These are phyloP conservation scores for Ogataea wickerhamii DNA, from an alignment of 805 yeast species.

Conservation along the genomic window DNA sequence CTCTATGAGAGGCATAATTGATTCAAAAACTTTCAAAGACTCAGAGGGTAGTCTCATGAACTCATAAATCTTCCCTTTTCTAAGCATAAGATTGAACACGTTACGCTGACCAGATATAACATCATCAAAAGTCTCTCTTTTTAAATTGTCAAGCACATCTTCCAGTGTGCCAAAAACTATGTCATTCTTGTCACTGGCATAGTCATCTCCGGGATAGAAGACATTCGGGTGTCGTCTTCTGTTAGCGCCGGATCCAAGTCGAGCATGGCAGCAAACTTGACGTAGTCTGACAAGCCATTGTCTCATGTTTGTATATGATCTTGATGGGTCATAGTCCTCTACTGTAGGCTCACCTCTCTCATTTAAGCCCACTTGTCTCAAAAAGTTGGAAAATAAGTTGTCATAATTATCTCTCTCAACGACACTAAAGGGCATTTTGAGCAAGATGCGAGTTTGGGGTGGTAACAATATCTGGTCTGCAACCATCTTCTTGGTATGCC, in stretches of 20 bases:
- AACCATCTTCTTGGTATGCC: conserved; percentile 87
- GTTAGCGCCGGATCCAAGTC: conserved; percentile 24
- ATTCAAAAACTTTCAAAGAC: conserved; percentile 48
- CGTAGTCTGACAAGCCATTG: conserved; percentile 68
- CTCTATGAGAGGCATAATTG: conserved; percentile 35
- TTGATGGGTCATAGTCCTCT: conserved; percentile 47
- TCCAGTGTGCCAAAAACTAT: conserved; percentile 49
- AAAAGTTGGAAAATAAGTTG: conserved; percentile 57
- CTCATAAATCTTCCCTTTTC: conserved; percentile 70
- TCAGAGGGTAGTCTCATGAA: conserved; percentile 44
- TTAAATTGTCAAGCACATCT: conserved; percentile 65
- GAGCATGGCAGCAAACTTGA: conserved; percentile 82
- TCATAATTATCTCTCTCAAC: conserved; percentile 84
- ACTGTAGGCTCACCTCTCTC: conserved; percentile 48
- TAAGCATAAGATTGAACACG: conserved; percentile 43
- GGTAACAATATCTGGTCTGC: conserved; percentile 75
- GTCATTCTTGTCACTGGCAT: conserved; percentile 11
- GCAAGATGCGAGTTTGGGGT: conserved; percentile 63
- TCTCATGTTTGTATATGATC: conserved; percentile 48
- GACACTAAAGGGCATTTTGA: conserved; percentile 72
- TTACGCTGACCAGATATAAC: conserved; percentile 47
- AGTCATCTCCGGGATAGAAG: conserved; percentile 9
- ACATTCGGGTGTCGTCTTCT: conserved; percentile 6
- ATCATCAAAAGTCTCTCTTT: conserved; percentile 50
- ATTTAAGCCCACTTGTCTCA: conserved; percentile 50